Base-by-base conservation (phyloP, 768 basidiomycete genomes). In the Russula olivacea region DNA sequence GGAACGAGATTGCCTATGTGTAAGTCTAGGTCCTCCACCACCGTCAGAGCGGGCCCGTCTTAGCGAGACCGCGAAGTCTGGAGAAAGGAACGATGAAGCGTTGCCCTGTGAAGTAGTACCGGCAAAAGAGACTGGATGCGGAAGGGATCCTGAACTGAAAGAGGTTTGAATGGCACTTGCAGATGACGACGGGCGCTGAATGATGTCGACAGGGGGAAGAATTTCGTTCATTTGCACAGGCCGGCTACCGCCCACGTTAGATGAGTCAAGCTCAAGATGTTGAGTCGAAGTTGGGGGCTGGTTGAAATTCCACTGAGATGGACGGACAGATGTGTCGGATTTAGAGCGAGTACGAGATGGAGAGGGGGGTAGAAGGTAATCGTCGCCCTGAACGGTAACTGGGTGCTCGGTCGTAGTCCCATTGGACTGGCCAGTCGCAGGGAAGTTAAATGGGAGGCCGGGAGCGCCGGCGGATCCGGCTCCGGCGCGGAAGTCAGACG, bases 1-100 rank as follows among this genome's bases (percentile, higher is more conserved):
- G 45, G 83, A 84, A 65, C 85, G 83, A 36, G 80, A 81, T 21
- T 78, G 77, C 17, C 87, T 77, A 67, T 78, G 63, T 10, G 58
- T n/a, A 23, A 55, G 47, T 45, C 63, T 59, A 15, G 58, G 53
- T n/a, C 30, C 53, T 36, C 76, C 74, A 21, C 77, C 74, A 60
- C 73, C 70, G 59, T 84, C 83, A 11, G 82, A 83, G 66, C 79
- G 80, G 55, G 75, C 74, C 21, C 85, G 79, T 55, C 83, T 80
- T n/a, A 86, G 66, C 55, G 63, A 54, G 48, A 72, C 55, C 34
- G 73, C 68, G 28, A 67, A 65, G 61, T 73, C 77, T 14, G 76
- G 74, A 12, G 75, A 73, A 19, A 78, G 72, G 68, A 69, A 77
- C 5, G 32, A n/a, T 1, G 51, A 25, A 38, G 34, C 0, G 30